phyloP scores from a whole-genome alignment of 257 asterid genomes.

The Solanum gracilifrons region DNA sequence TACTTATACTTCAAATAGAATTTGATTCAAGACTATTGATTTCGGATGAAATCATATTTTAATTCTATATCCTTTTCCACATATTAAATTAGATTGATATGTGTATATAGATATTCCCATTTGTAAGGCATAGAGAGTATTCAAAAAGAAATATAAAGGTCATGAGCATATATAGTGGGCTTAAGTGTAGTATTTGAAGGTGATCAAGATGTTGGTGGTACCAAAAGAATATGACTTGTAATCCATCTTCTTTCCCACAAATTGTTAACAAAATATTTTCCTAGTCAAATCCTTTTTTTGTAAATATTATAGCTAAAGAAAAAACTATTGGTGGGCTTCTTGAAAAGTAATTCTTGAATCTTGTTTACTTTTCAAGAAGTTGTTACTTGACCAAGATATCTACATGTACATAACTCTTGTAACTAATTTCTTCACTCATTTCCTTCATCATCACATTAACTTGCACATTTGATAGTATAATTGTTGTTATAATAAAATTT shows the following conservation, averaged over 20 bases:
- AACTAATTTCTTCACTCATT: not conserved
- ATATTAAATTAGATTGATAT: no score
- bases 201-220: constrained; percentile 8
- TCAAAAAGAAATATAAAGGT: not conserved
- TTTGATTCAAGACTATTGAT: no score
- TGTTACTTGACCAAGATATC: constrained; percentile 61
- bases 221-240: not conserved
- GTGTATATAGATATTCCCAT: no score
- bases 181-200: constrained; percentile 64
- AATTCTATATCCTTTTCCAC: no score
- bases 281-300: constrained; percentile 30
- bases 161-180: constrained; percentile 72
- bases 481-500: no score
- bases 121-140: no score
- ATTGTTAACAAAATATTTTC: constrained; percentile 32
- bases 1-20: no score
- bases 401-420: constrained; percentile 71
- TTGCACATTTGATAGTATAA: not conserved
- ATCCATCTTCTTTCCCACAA: not conserved
- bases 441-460: not conserved
- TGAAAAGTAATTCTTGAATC: constrained; percentile 47
- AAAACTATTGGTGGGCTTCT: constrained; percentile 31
- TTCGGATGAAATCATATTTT: no score
- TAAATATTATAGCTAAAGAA: not conserved
- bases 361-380: constrained; percentile 69